Conservation (phyloP, 495 filamentous ascomycete species). For the Aspergillus avenaceus region DNA sequence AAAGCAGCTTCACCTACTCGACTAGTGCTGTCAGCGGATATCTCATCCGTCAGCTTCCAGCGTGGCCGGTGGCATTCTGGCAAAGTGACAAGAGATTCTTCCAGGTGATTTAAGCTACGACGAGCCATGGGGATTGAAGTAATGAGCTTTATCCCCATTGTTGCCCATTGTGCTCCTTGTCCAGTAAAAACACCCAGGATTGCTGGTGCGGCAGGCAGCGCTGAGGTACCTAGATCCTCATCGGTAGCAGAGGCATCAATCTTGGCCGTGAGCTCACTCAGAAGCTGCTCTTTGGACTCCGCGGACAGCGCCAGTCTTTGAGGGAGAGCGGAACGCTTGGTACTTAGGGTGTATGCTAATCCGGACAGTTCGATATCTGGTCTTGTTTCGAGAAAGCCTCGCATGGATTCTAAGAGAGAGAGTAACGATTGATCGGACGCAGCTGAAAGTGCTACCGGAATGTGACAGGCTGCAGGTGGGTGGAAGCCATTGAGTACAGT, state of each 20-base stretch:
- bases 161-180: slow-evolving; percentile 32
- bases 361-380: background rate
- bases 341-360: background rate
- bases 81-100: background rate
- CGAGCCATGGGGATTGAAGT: slow-evolving; percentile 17
- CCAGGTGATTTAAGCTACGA: slow-evolving; percentile 8
- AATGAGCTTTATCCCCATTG: slow-evolving; percentile 29
- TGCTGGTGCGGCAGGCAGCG: background rate
- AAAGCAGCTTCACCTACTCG: too few species aligned
- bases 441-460: background rate
- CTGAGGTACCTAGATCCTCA: background rate
- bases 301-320: background rate
- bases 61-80: too few species aligned
- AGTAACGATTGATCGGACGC: background rate
- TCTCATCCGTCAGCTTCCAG: too few species aligned
- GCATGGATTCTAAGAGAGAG: background rate
- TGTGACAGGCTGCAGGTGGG: background rate
- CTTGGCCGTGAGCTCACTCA: background rate
- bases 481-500: background rate
- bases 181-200: slow-evolving; percentile 28
- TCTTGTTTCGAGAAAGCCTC: background rate
- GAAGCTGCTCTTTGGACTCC: background rate
- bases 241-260: background rate
- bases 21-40: background rate
- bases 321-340: background rate